Conservation (phyloP, 257 asterid species). For the Ilex asprella region DNA sequence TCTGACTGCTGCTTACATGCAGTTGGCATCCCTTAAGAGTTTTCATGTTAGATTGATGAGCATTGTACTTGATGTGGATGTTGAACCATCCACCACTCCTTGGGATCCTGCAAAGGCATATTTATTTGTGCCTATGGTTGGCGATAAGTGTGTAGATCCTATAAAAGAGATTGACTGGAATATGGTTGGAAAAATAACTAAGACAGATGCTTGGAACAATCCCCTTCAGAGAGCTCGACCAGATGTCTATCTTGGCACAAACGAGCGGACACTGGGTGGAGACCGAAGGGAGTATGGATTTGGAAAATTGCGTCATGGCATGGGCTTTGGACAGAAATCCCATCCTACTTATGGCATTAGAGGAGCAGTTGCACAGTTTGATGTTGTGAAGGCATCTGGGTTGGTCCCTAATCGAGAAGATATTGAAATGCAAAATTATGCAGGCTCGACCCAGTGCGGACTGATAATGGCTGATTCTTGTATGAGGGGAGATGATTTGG, state of each 20-base stretch:
- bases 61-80: conserved; percentile 97
- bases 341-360: conserved; percentile 98
- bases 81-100: conserved; percentile 93
- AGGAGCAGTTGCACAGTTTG: conserved; percentile 93
- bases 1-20: conserved; percentile 21
- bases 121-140: conserved; percentile 68
- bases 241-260: conserved; percentile 95
- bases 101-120: conserved; percentile 96
- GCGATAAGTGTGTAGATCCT: conserved; percentile 34
- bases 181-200: conserved; percentile 55
- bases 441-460: conserved; percentile 39
- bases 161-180: conserved; percentile 62
- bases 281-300: conserved; percentile 95
- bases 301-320: conserved; percentile 81
- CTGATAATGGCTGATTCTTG: conserved; percentile 79
- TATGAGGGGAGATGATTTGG: conserved; percentile 54
- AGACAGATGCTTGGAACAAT: conserved; percentile 76
- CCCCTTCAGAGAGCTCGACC: conserved; percentile 99
- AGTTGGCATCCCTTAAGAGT: conserved; percentile 75
- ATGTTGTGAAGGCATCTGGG: conserved; percentile 94
- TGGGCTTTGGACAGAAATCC: conserved; percentile 68
- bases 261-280: conserved; percentile 90
- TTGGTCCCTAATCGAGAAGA: conserved; percentile 56
- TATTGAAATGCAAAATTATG: conserved; percentile 30
- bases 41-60: conserved; percentile 98